A percentile compares a stretch with the other conserved stretches of the same genome.
phyloP scores from a whole-genome alignment of 2,329 filamentous ascomycete genomes.

The Tricladium varicosporioides region DNA sequence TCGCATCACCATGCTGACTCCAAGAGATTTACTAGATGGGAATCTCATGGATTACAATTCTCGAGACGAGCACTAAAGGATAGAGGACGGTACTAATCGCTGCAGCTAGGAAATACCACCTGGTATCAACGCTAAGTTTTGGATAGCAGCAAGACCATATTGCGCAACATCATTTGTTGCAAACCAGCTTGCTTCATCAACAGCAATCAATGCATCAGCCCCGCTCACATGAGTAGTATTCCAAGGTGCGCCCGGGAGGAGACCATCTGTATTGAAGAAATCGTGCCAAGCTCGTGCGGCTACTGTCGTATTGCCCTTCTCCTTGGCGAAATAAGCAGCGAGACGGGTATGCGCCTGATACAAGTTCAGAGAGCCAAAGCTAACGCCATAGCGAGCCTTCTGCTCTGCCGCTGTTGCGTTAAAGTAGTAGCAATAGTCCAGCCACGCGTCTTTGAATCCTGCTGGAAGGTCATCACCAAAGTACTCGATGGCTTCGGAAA shows the following conservation, averaged over 20 bases:
- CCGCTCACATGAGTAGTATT: slow-evolving; percentile 40
- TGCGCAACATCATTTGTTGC: slow-evolving; percentile 55
- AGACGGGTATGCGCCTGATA: slow-evolving; percentile 57
- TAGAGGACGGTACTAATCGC: too few species aligned
- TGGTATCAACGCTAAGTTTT: slow-evolving; percentile 45
- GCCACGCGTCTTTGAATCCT: slow-evolving; percentile 52
- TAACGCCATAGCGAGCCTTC: slow-evolving; percentile 48
- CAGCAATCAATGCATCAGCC: slow-evolving; percentile 43
- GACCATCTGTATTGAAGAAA: slow-evolving; percentile 45
- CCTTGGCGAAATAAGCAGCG: slow-evolving; percentile 51
- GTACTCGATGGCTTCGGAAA: slow-evolving; percentile 53
- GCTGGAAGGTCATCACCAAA: slow-evolving; percentile 43
- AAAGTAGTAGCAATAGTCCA: slow-evolving; percentile 61
- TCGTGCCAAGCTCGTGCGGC: slow-evolving; percentile 55
- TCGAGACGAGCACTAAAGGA: too few species aligned
- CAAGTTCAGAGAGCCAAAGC: slow-evolving; percentile 47
- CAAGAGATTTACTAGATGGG: too few species aligned
- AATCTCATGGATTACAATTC: too few species aligned
- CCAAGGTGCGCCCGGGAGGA: slow-evolving; percentile 36
- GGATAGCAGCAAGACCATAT: slow-evolving; percentile 57
- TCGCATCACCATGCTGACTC: too few species aligned
- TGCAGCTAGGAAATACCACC: too few species aligned
- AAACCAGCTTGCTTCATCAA: slow-evolving; percentile 57
- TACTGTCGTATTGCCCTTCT: slow-evolving; percentile 44
- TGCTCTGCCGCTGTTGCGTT: slow-evolving; percentile 49